A percentile compares a stretch with the other conserved stretches of the same genome.
Conservation (phyloP, 257 asterid genomes). For the Prunella vulgaris region DNA sequence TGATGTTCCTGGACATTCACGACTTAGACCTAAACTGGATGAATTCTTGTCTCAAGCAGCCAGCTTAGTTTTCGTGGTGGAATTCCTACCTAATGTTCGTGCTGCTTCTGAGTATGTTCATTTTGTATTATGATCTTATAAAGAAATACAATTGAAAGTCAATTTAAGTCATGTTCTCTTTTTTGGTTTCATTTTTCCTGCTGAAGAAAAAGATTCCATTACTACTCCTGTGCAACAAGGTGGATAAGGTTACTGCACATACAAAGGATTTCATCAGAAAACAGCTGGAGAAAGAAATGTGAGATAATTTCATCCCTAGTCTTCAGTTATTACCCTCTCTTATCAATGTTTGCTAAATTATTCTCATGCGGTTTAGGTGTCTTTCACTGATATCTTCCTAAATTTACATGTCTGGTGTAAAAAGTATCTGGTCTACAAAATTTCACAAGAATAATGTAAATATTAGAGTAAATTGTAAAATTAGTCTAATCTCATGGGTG, state of each 20-base stretch:
- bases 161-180: neutral
- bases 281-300: conserved; percentile 75
- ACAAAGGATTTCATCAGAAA: conserved; percentile 72
- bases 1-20: conserved; percentile 92
- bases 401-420: neutral
- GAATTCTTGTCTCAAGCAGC: conserved; percentile 80
- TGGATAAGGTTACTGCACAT: conserved; percentile 86
- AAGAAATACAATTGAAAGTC: neutral
- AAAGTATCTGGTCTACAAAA: neutral
- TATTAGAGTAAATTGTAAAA: neutral
- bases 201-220: conserved; percentile 57
- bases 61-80: conserved; percentile 66
- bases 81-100: conserved; percentile 71
- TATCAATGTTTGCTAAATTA: neutral
- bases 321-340: neutral
- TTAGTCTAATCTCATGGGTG: too few species aligned
- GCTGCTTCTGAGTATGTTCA: conserved; percentile 70
- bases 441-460: neutral
- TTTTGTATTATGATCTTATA: neutral
- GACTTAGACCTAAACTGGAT: conserved; percentile 69
- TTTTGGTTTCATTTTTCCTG: neutral
- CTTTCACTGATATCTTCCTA: neutral
- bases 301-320: conserved; percentile 19
- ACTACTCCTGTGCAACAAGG: conserved; percentile 82
- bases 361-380: neutral